Conservation (phyloP, 2,329 filamentous ascomycete species). For the Talaromyces sp. region DNA sequence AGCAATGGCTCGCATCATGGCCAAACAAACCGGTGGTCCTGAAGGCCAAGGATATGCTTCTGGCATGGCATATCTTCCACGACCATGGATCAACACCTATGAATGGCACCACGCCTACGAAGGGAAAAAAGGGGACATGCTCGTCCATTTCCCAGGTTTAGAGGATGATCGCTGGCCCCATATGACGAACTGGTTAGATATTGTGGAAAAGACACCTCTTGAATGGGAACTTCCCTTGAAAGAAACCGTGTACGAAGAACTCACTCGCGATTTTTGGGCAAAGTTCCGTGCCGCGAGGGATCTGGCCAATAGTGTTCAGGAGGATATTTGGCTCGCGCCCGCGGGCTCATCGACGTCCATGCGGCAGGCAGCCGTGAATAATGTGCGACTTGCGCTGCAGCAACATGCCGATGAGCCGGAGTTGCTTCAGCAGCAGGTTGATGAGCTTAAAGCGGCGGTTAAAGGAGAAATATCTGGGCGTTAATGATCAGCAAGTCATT, state of each 20-base stretch:
- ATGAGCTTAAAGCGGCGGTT: constrained; percentile 14
- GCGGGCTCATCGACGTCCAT: constrained; percentile 4
- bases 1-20: constrained; percentile 21
- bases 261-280: constrained; percentile 22
- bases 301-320: constrained; percentile 17
- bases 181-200: constrained; percentile 26
- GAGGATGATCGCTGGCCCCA: constrained; percentile 22
- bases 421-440: constrained; percentile 15
- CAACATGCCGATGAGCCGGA: constrained; percentile 16
- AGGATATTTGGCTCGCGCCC: constrained; percentile 18
- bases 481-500: background rate
- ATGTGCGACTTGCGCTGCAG: constrained; percentile 15
- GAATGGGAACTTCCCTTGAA: constrained; percentile 22
- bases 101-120: constrained; percentile 25
- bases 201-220: constrained; percentile 18
- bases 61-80: constrained; percentile 20
- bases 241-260: constrained; percentile 20
- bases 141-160: constrained; percentile 29
- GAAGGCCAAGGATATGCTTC: constrained; percentile 17
- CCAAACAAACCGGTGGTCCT: constrained; percentile 18
- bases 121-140: constrained; percentile 24
- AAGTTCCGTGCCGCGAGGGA: constrained; percentile 15
- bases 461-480: constrained; percentile 5
- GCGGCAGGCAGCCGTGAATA: constrained; percentile 14
- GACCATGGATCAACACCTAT: constrained; percentile 27